Evolutionary conservation across 495 filamentous ascomycete species (phyloP).

Genomic region (Aspergillus nanangensis): DNA sequence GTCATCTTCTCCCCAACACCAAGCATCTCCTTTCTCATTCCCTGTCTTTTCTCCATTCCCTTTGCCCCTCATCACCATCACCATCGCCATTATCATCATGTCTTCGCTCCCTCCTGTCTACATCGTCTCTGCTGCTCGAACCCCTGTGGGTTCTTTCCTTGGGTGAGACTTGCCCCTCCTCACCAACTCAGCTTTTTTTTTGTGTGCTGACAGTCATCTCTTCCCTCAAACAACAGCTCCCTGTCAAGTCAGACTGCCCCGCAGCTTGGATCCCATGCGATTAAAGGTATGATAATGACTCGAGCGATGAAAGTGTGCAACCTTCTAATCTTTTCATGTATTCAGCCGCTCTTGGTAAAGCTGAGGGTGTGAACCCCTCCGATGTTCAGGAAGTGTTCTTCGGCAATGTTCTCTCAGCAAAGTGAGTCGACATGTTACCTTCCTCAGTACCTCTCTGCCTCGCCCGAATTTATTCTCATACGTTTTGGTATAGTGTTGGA

Average conservation of each 20-base stretch:
- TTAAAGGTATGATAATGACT: slow-evolving; percentile 73
- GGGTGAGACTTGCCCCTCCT: slow-evolving; percentile 56
- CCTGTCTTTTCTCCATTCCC: neutral
- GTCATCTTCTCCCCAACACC: no score
- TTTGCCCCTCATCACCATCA: neutral
- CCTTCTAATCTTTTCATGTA: neutral
- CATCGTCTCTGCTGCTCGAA: slow-evolving; percentile 88
- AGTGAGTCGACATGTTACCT: slow-evolving; percentile 48
- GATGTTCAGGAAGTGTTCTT: slow-evolving; percentile 96
- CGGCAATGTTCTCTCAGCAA: slow-evolving; percentile 94
- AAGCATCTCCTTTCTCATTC: slow-evolving; percentile 5
- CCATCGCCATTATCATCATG: no score
- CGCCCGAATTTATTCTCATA: neutral
- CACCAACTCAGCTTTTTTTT: neutral
- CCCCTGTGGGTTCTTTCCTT: slow-evolving; percentile 87
- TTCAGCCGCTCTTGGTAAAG: slow-evolving; percentile 77
- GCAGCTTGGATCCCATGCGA: slow-evolving; percentile 84
- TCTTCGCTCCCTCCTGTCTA: slow-evolving; percentile 77
- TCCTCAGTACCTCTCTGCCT: neutral
- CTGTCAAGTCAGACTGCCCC: slow-evolving; percentile 80
- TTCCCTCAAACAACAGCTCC: slow-evolving; percentile 46
- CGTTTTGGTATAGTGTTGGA: slow-evolving; percentile 61
- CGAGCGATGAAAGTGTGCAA: no score
- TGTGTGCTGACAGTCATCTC: neutral
- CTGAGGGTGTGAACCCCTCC: slow-evolving; percentile 75